Base-by-base conservation (phyloP, 164 flowering plant genomes). In the Aristolochia californica region DNA sequence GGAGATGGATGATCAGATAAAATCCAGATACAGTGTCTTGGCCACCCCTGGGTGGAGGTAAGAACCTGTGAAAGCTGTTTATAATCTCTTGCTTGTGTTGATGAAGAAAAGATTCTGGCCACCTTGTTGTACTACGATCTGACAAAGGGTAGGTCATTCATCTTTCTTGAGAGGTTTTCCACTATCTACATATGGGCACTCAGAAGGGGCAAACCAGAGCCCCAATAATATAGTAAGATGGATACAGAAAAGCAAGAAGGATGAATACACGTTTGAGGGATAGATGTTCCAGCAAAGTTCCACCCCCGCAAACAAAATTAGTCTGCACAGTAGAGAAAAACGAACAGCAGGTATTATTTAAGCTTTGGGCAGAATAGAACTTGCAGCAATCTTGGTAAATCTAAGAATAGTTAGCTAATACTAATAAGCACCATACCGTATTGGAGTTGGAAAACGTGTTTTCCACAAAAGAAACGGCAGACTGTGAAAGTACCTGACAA, bases 201-300 rank as follows among this genome's bases (percentile, higher is more conserved):
- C 86, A 15, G 77, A 40, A 49, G 91, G 79, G 30, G 73, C 81
- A 43, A 64, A 67, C 89, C 98, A 91, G 2, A 87, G 76, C 53
- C 98, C 96, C 73, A 76, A 76, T 18, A 91, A 52, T 45, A 87
- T 79, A 17, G 72, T 56, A 50, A 83, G 61, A 77, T 87, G 96
- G 62, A 80, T 74, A 53, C 74, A 65, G 7, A 84, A 75, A 60
- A 91, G 89, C 48, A 78, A n/a, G 22, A 56, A 52, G 10, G 98
- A 91, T n/a, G 98, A 85, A 47, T 74, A 82, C 1, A 52, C 11
- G 47, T 67, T 85, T 26, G 96, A 91, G n/a, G 97, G 97, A 60
- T 65, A 85, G n/a, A 87, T 60, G 56, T 91, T 91, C 97, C 97
- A 91, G 76, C 97, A 91, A 12, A 77, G 16, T 72, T 91, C 98